Conservation (phyloP, 257 asterid species). For the Echium plantagineum region DNA sequence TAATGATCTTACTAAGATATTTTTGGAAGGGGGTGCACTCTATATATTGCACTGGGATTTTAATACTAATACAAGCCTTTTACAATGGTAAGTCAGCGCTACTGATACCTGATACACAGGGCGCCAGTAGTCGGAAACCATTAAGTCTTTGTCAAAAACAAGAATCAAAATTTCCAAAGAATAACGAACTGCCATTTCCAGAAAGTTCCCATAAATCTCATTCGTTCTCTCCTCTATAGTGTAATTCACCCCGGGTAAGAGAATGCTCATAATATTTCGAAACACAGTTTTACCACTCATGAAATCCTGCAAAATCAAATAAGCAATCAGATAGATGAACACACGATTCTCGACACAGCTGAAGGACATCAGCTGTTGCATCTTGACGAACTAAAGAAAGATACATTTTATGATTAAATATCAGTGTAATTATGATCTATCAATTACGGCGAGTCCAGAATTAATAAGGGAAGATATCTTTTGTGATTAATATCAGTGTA, state of each 20-base stretch:
- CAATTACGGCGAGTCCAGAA: too few species aligned
- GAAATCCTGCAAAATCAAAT: conserved; percentile 54
- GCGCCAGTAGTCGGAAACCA: conserved; percentile 78
- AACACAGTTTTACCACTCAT: conserved; percentile 89
- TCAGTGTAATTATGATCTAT: too few species aligned
- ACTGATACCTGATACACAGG: conserved; percentile 70
- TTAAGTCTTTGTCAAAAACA: conserved; percentile 66
- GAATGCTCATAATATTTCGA: conserved; percentile 70
- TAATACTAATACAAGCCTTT: background rate
- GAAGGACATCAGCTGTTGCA: background rate
- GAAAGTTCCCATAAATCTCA: conserved; percentile 71
- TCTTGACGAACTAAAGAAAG: background rate
- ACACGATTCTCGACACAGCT: background rate
- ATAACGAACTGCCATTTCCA: conserved; percentile 72
- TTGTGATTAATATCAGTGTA: too few species aligned
- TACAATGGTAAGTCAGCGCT: conserved; percentile 9
- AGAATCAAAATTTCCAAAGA: conserved; percentile 75
- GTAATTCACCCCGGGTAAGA: conserved; percentile 70
- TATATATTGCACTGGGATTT: background rate
- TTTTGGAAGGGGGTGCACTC: background rate
- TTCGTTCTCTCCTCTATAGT: conserved; percentile 51
- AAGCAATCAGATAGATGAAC: background rate
- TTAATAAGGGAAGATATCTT: background rate
- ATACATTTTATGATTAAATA: too few species aligned
- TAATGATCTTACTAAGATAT: too few species aligned